A percentile compares a stretch with the other conserved stretches of the same genome.
These are phyloP conservation scores for Entophlyctis helioformis DNA, from an alignment of 192 early-diverging fungal species.

Conservation along the genomic window DNA sequence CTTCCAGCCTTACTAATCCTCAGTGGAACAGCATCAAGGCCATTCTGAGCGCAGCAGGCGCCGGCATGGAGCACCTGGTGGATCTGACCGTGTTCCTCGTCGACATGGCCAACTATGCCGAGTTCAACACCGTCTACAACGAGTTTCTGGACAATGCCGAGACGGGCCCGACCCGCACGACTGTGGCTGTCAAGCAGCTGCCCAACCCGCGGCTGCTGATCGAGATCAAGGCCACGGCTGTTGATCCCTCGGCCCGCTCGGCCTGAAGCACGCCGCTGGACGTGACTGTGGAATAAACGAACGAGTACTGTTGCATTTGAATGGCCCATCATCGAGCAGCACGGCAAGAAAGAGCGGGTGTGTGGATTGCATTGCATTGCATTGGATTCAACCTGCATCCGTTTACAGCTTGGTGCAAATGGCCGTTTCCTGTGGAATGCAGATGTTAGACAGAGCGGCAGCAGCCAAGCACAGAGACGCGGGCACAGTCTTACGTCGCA, in stretches of 20 bases:
- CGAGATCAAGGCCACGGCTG: constrained; percentile 50
- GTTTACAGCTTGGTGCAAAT: too few species aligned
- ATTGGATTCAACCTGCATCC: too few species aligned
- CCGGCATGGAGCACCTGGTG: constrained; percentile 41
- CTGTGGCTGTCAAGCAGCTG: constrained; percentile 50
- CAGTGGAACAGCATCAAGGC: constrained; percentile 43
- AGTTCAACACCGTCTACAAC: constrained; percentile 58
- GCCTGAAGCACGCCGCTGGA: too few species aligned
- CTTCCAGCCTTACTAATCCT: too few species aligned
- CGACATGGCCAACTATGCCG: constrained; percentile 55
- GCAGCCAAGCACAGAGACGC: too few species aligned
- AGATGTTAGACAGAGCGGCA: too few species aligned
- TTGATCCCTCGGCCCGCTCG: constrained; percentile 22
- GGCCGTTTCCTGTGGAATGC: too few species aligned
- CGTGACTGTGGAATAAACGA: too few species aligned
- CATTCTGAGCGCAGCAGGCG: constrained; percentile 42
- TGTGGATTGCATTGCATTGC: too few species aligned
- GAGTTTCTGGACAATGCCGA: constrained; percentile 44
- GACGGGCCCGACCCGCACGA: constrained; percentile 43
- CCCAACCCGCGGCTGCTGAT: constrained; percentile 52
- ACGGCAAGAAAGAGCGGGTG: too few species aligned
- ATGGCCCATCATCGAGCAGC: too few species aligned
- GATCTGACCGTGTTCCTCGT: constrained; percentile 64
- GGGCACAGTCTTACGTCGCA: constrained; percentile 36
- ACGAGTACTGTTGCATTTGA: too few species aligned